Evolutionary conservation across 2,329 filamentous ascomycete genomes (phyloP).

Genomic region (Anisogramma anomala): DNA sequence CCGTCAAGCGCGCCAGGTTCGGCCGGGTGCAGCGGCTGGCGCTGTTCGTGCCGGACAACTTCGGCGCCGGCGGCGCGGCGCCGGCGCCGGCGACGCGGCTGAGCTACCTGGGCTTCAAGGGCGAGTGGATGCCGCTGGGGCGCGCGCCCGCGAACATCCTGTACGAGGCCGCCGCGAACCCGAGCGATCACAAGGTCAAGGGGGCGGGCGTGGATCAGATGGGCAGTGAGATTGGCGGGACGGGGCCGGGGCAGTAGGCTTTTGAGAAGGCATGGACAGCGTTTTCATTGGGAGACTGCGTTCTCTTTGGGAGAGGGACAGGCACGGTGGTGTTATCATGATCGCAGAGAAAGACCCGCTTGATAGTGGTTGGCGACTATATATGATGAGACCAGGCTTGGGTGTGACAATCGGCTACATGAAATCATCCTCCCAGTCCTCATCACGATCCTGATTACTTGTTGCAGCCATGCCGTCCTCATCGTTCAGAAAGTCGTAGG

Average conservation of each 20-base stretch:
- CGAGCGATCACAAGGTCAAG: constrained; percentile 67
- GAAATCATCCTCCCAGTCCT: constrained; percentile 81
- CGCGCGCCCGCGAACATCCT: constrained; percentile 74
- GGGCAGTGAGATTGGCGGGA: constrained; percentile 41
- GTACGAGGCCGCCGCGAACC: constrained; percentile 91
- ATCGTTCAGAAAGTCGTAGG: constrained; percentile 83
- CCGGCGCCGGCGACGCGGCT: constrained; percentile 67
- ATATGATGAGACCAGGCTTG: too few relatives aligned
- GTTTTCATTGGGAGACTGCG: too few relatives aligned
- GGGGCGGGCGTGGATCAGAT: constrained; percentile 43
- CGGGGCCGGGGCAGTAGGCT: constrained; percentile 24
- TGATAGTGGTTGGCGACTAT: too few relatives aligned
- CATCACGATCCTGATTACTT: constrained; percentile 75
- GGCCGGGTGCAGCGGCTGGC: constrained; percentile 71
- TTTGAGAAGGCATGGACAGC: not conserved
- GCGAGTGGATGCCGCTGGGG: constrained; percentile 81
- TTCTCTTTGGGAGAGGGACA: too few relatives aligned
- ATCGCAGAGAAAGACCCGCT: too few relatives aligned
- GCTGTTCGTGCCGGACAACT: constrained; percentile 89
- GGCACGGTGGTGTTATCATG: too few relatives aligned
- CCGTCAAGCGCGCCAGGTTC: constrained; percentile 80
- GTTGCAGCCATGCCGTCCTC: constrained; percentile 66
- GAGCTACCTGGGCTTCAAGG: constrained; percentile 82
- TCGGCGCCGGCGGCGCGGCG: constrained; percentile 67
- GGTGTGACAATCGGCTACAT: constrained; percentile 46